phyloP scores from a whole-genome alignment of 2,329 filamentous ascomycete genomes.

The Colletotrichum truncatum region DNA sequence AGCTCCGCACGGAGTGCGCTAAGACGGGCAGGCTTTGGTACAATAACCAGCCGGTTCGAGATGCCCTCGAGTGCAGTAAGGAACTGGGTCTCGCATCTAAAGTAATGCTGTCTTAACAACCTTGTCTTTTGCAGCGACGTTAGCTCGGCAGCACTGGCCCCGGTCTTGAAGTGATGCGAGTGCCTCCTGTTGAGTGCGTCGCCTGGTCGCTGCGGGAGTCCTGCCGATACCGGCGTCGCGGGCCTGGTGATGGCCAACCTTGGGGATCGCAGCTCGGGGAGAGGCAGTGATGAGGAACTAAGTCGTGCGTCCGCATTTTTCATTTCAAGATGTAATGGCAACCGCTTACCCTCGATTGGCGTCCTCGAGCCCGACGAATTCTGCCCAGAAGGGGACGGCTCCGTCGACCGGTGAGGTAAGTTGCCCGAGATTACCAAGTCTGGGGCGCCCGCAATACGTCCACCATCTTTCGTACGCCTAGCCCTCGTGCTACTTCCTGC shows the following conservation, averaged over 20 bases:
- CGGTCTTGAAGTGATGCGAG: conserved; percentile 67
- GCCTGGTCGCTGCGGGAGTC: conserved; percentile 53
- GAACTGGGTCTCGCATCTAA: conserved; percentile 83
- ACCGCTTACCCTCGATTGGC: conserved; percentile 48
- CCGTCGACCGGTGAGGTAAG: conserved; percentile 11
- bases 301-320: conserved; percentile 67
- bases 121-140: conserved; percentile 74
- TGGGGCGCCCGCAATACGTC: conserved; percentile 55
- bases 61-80: conserved; percentile 83
- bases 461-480: conserved; percentile 56
- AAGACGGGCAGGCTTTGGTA: conserved; percentile 82
- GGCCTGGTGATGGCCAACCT: conserved; percentile 58
- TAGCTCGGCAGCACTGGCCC: conserved; percentile 69
- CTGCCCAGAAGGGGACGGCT: conserved; percentile 7
- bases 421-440: conserved; percentile 41
- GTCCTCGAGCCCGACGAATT: conserved; percentile 37
- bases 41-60: conserved; percentile 83
- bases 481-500: conserved; percentile 60
- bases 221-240: conserved; percentile 66
- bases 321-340: conserved; percentile 59
- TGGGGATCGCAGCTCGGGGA: conserved; percentile 69
- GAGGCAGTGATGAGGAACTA: conserved; percentile 73
- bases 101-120: conserved; percentile 82
- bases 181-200: conserved; percentile 66
- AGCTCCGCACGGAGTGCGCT: conserved; percentile 85